Evolutionary conservation across 129 eudicot genomes (phyloP), one percentile per base, ranked within the genome.

Genomic region (Flaveria sonorensis): DNA sequence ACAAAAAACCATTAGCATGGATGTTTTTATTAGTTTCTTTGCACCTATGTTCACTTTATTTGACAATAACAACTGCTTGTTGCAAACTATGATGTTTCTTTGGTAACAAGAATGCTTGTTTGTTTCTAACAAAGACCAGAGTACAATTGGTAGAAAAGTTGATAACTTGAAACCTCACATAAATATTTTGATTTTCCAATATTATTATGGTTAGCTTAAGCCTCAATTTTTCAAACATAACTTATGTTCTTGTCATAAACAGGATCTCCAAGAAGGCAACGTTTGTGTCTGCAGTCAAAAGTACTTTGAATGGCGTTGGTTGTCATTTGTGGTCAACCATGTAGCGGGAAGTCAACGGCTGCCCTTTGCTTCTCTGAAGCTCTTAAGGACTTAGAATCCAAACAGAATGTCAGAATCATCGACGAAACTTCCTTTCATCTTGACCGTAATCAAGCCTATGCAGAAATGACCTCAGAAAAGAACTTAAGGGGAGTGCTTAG

Each of bases 261-360:
- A 83, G 84, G 78, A 70, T 51, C 46, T 73, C 32, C 23, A 70
- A 74, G 76, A 63, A 63, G 55, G 32, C 19, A 62, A 57, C 42
- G 5, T 65, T 43, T 36, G 24, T 63, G 40, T 50, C 50, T 26
- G 40, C 63, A 46, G 10, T 51, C 68, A 10, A 57, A 57, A 66
- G 26, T 55, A 60, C 68, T 60, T 32, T 60, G 57, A 81, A 94
- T 94, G 99, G 99, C 99, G 46, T 84, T 94, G 81, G 97, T 94
- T 74, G 87, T 94, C 59, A 86, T 94, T 26, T 94, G 96, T 78
- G 99, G 99, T 70, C 97, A 89, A 82, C 99, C 99, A 21, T 89
- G 99, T 77, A 86, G 99, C 68, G 99, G 99, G 39, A 94, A 94
- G 77, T 94, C 99, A 79, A 94, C 48, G 36, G 92, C 97, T 55